These are phyloP conservation scores for Penicillium diatomitis DNA, from an alignment of 495 filamentous ascomycete genomes.

Conservation along the genomic window DNA sequence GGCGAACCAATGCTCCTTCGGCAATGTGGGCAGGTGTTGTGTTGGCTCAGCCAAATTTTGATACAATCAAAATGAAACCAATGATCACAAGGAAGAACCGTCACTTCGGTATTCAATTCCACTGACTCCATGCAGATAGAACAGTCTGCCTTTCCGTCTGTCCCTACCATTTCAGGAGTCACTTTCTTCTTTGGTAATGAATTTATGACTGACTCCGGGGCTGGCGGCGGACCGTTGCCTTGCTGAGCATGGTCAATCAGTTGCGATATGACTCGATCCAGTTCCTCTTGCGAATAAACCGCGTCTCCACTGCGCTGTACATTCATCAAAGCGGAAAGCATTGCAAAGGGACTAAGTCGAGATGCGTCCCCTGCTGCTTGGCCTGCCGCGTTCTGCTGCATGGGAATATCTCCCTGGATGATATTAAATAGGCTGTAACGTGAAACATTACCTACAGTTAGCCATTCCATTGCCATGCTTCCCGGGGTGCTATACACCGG, in stretches of 20 bases:
- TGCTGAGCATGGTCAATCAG: slow-evolving; percentile 74
- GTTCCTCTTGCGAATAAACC: slow-evolving; percentile 84
- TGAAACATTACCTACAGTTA: not conserved
- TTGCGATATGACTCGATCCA: slow-evolving; percentile 80
- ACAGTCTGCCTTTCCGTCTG: slow-evolving; percentile 64
- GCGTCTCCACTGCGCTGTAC: slow-evolving; percentile 64
- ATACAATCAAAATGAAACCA: slow-evolving; percentile 85
- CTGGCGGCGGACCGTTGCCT: slow-evolving; percentile 75
- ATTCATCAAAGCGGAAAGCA: slow-evolving; percentile 45
- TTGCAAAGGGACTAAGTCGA: slow-evolving; percentile 22
- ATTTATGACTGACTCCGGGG: slow-evolving; percentile 62
- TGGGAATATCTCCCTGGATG: slow-evolving; percentile 13
- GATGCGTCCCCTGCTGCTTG: slow-evolving; percentile 14
- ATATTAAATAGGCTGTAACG: slow-evolving; percentile 23
- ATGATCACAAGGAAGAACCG: slow-evolving; percentile 76
- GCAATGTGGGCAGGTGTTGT: slow-evolving; percentile 88
- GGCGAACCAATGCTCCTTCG: slow-evolving; percentile 56
- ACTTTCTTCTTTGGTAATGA: slow-evolving; percentile 61
- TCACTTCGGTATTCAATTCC: slow-evolving; percentile 62
- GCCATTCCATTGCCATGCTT: not conserved
- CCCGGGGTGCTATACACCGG: not conserved
- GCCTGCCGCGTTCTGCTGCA: slow-evolving; percentile 8
- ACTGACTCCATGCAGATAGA: slow-evolving; percentile 92
- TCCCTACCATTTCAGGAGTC: slow-evolving; percentile 53
- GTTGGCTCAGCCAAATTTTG: slow-evolving; percentile 69